phyloP scores from a whole-genome alignment of 352 stramenopile species.

The Phytophthora pistaciae region DNA sequence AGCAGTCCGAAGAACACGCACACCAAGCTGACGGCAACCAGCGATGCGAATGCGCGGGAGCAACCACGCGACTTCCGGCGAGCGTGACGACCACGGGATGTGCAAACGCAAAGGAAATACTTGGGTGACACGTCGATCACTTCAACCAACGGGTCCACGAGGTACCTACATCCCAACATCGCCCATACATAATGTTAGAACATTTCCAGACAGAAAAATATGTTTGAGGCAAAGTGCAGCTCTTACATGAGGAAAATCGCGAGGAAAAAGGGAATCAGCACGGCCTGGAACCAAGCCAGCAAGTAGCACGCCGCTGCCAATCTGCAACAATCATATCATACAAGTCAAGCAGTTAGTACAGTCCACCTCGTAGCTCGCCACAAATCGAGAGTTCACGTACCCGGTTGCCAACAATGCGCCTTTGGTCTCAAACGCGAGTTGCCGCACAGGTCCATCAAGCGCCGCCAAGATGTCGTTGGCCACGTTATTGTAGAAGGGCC shows the following conservation, averaged over 20 bases:
- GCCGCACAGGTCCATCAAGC: constrained; percentile 71
- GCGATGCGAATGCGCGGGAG: constrained; percentile 83
- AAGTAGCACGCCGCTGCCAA: constrained; percentile 83
- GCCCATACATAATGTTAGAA: neutral
- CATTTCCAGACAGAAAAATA: neutral
- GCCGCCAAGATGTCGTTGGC: constrained; percentile 66
- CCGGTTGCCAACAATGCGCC: constrained; percentile 84
- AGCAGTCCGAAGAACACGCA: constrained; percentile 89
- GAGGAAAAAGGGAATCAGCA: constrained; percentile 90
- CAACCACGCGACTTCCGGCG: constrained; percentile 82
- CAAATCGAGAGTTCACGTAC: constrained; percentile 36
- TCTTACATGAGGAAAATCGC: constrained; percentile 89
- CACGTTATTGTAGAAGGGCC: constrained; percentile 57
- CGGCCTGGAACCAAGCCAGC: constrained; percentile 86
- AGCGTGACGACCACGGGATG: constrained; percentile 74
- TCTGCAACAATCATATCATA: constrained; percentile 30
- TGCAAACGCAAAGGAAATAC: constrained; percentile 91
- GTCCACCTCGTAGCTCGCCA: neutral
- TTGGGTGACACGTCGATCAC: constrained; percentile 89
- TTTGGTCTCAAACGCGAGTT: constrained; percentile 84
- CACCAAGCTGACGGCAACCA: constrained; percentile 86
- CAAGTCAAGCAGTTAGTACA: constrained; percentile 13
- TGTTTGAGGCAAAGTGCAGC: neutral
- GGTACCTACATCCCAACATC: constrained; percentile 51
- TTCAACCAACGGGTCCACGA: constrained; percentile 89